Conservation (phyloP, 1,284 basidiomycete genomes). For the Cutaneotrichosporon spelunceum region DNA sequence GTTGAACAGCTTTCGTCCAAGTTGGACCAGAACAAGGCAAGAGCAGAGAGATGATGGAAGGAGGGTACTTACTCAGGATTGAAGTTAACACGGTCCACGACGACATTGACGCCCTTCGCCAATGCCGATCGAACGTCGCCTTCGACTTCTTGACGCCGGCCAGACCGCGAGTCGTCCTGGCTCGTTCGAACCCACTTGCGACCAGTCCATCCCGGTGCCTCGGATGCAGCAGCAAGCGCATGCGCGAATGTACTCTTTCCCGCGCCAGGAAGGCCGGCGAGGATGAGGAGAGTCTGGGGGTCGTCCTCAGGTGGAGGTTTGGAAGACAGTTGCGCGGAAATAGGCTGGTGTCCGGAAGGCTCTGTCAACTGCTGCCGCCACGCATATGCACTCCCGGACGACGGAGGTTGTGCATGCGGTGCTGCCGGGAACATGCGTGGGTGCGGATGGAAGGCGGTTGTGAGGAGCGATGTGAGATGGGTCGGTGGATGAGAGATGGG, state of each 20-base stretch:
- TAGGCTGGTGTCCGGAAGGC: background rate
- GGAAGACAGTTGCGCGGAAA: background rate
- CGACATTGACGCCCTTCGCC: slow-evolving; percentile 39
- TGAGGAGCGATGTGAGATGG: background rate
- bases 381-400: background rate
- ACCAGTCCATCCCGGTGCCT: background rate
- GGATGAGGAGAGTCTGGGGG: slow-evolving; percentile 41
- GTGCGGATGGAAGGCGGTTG: background rate
- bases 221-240: slow-evolving; percentile 28
- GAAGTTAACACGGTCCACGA: slow-evolving; percentile 49
- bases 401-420: background rate
- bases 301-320: background rate
- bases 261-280: slow-evolving; percentile 47
- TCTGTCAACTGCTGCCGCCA: background rate
- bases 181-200: slow-evolving; percentile 44
- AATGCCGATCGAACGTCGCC: slow-evolving; percentile 33
- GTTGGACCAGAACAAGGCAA: background rate
- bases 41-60: background rate
- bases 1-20: background rate
- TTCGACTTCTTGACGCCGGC: slow-evolving; percentile 46
- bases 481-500: background rate
- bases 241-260: slow-evolving; percentile 47
- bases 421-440: background rate
- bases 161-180: slow-evolving; percentile 46
- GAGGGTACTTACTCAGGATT: slow-evolving; percentile 38